Percentiles rank a stretch among this genome's conserved stretches.
phyloP scores from a whole-genome alignment of 106 monocot species.

The Dioscorea alata region DNA sequence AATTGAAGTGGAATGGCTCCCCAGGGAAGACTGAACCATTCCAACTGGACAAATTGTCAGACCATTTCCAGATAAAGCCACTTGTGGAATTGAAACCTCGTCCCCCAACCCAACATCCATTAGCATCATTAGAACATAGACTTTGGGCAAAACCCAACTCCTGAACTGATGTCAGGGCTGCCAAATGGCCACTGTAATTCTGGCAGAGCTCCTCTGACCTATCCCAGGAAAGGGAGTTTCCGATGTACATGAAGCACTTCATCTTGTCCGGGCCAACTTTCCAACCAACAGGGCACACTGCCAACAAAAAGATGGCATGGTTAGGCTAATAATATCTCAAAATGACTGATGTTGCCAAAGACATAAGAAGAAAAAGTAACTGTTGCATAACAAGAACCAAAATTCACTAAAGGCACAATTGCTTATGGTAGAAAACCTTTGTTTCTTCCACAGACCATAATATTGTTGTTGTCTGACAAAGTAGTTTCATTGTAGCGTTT shows the following conservation, averaged over 20 bases:
- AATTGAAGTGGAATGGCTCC: slow-evolving; percentile 37
- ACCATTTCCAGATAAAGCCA: slow-evolving; percentile 71
- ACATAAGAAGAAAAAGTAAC: too few species aligned
- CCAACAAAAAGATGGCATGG: slow-evolving; percentile 14
- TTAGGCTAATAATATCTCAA: too few species aligned
- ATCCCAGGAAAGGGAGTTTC: slow-evolving; percentile 61
- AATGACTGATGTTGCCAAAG: too few species aligned
- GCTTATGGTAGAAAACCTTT: too few species aligned
- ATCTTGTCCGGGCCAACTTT: slow-evolving; percentile 30
- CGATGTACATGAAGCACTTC: slow-evolving; percentile 63
- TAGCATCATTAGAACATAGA: slow-evolving; percentile 32
- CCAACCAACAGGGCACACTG: slow-evolving; percentile 71
- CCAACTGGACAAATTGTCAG: slow-evolving; percentile 56
- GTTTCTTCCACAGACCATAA: too few species aligned
- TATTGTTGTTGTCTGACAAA: too few species aligned
- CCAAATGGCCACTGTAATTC: slow-evolving; percentile 51
- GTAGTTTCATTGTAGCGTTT: too few species aligned
- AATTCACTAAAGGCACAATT: too few species aligned
- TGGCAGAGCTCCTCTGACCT: slow-evolving; percentile 56
- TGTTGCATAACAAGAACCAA: too few species aligned
- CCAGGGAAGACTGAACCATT: slow-evolving; percentile 50
- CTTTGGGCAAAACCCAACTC: slow-evolving; percentile 53
- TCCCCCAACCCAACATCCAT: slow-evolving; percentile 86
- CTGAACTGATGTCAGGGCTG: slow-evolving; percentile 54
- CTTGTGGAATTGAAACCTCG: slow-evolving; percentile 39